These are phyloP conservation scores for Viola pubescens DNA, from an alignment of 441 rosid species.

Conservation along the genomic window DNA sequence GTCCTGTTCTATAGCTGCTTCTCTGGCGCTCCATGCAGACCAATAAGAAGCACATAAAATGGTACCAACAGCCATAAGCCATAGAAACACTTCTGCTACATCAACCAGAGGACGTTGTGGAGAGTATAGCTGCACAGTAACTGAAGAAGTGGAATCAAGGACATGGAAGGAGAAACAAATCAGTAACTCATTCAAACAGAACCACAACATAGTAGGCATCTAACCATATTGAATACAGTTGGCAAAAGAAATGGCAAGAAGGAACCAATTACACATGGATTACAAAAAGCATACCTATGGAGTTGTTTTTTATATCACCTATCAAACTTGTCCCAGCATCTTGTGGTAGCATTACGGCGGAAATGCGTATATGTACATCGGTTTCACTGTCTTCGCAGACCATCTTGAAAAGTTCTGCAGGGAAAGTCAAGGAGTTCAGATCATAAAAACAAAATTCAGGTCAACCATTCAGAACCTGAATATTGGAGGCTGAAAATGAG, in stretches of 20 bases:
- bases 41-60: slow-evolving; percentile 89
- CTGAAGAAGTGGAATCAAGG: slow-evolving; percentile 37
- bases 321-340: slow-evolving; percentile 88
- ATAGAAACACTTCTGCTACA: slow-evolving; percentile 94
- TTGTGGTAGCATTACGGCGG: slow-evolving; percentile 94
- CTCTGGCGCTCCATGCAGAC: slow-evolving; percentile 98
- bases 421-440: slow-evolving; percentile 4
- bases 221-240: background rate
- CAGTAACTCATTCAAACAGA: slow-evolving; percentile 1
- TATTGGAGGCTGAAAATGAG: background rate
- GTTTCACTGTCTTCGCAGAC: slow-evolving; percentile 92
- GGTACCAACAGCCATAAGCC: slow-evolving; percentile 97
- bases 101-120: slow-evolving; percentile 88
- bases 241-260: slow-evolving; percentile 14
- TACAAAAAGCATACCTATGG: slow-evolving; percentile 38
- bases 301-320: slow-evolving; percentile 41
- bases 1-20: slow-evolving; percentile 73
- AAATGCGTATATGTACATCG: slow-evolving; percentile 65
- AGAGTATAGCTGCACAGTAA: slow-evolving; percentile 86
- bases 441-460: background rate
- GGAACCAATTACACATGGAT: background rate
- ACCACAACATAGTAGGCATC: background rate
- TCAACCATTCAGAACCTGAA: background rate
- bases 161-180: slow-evolving; percentile 7
- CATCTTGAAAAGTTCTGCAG: slow-evolving; percentile 91